Evolutionary conservation across 2,329 filamentous ascomycete genomes (phyloP).

Genomic region (Magnaporthales sp.): DNA sequence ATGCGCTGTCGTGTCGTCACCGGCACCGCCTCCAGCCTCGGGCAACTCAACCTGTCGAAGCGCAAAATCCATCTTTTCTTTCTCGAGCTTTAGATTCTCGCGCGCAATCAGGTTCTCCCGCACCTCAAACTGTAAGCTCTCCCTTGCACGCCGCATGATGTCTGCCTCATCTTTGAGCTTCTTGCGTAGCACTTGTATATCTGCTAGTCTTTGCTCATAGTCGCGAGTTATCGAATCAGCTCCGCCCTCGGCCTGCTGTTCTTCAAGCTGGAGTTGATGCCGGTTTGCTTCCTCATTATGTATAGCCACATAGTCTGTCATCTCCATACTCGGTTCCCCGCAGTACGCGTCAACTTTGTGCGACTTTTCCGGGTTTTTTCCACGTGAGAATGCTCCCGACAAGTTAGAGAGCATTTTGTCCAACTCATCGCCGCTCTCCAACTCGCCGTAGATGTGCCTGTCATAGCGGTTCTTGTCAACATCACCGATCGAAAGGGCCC

Average conservation of each 20-base stretch:
- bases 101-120: background rate
- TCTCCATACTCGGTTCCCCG: no score
- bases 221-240: background rate
- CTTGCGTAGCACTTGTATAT: background rate
- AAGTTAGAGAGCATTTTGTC: background rate
- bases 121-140: no score
- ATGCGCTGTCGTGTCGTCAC: background rate
- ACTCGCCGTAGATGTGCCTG: background rate
- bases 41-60: background rate
- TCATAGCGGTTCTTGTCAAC: background rate
- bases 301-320: background rate
- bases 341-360: no score
- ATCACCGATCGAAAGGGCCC: background rate
- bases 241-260: background rate
- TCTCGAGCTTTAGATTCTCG: background rate
- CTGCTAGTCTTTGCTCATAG: background rate
- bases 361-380: no score
- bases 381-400: background rate
- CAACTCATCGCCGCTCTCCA: background rate
- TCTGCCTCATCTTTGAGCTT: background rate
- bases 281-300: background rate
- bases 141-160: background rate
- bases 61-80: background rate
- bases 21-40: background rate
- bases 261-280: background rate